Base-by-base conservation (phyloP, 805 yeast species). In the Candida maris region DNA sequence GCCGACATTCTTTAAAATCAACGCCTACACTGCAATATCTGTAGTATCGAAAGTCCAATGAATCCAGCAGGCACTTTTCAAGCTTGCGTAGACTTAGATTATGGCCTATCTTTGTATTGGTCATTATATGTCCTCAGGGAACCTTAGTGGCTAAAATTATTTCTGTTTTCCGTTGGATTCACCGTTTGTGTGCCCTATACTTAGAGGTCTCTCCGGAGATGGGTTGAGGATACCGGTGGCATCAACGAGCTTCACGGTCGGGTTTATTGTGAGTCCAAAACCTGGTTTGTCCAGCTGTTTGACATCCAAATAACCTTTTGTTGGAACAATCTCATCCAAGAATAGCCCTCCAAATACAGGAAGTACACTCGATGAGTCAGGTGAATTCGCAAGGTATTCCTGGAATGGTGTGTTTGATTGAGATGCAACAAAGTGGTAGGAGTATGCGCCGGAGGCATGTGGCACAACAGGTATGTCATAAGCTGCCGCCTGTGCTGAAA, bases 391-490 rank as follows among this genome's bases (percentile, higher is more conserved):
- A 34, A 71, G 55, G 42, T 71, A 71, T 50, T 70, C 76, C 49
- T 71, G 76, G 65, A 71, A 71, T 28, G 75, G 75, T 20, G 76
- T 69, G 51, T 71, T 70, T 42, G 62, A 61, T 46, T 69, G 75
- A 10, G 73, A 65, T 13, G 66, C 68, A 32, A 70, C 74, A 45
- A 70, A 70, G 49, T 70, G 75, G 53, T 71, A 70, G 4, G 74
- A 68, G 54, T 71, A 70, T 27, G 75, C 73, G 39, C 76, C 75
- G n/a, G 72, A 65, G 22, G 75, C 76, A 45, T 71, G 76, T 23
- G 75, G 75, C 37, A 71, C 76, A 30, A 71, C 73, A 19, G 76
- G 77, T 34, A 70, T 67, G 44, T 71, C 76, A 44, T 71, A 71
- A 14, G 75, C 75, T 32, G 73, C 73, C 19, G 75, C 75, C 48